Evolutionary conservation across 2,329 filamentous ascomycete genomes (phyloP).

Genomic region (Apiospora hydei): DNA sequence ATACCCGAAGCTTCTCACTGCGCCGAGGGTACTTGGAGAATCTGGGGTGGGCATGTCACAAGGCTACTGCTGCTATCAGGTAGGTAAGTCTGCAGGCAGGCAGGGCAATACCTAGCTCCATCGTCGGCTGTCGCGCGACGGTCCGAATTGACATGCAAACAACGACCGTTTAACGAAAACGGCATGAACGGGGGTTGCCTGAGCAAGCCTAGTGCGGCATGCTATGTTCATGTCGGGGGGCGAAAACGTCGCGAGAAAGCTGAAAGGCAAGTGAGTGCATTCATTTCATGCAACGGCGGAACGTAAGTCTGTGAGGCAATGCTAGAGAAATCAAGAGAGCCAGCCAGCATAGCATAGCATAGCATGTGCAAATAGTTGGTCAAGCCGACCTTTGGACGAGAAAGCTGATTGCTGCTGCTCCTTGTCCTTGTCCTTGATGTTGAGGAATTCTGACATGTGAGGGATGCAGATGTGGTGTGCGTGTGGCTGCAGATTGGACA

Average conservation of each 20-base stretch:
- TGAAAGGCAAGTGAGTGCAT: not conserved
- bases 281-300: slow-evolving; percentile 9
- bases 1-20: slow-evolving; percentile 12
- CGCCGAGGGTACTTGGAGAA: not conserved
- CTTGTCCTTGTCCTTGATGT: not conserved
- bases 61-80: not conserved
- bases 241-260: not conserved
- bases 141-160: slow-evolving; percentile 8
- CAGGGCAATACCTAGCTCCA: slow-evolving; percentile 1
- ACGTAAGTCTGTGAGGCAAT: not conserved
- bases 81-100: not conserved
- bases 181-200: not conserved
- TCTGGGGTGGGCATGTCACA: slow-evolving; percentile 18
- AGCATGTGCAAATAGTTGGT: slow-evolving; percentile 2
- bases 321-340: no score
- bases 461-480: slow-evolving; percentile 6
- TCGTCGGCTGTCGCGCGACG: slow-evolving; percentile 13
- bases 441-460: slow-evolving; percentile 19
- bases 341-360: not conserved
- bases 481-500: slow-evolving; percentile 18
- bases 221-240: not conserved
- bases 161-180: slow-evolving; percentile 8
- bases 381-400: not conserved
- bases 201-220: not conserved
- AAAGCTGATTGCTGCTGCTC: not conserved